These are phyloP conservation scores for Alopecurus myosuroides DNA, from an alignment of 176 grass and related monocot species.

Conservation along the genomic window DNA sequence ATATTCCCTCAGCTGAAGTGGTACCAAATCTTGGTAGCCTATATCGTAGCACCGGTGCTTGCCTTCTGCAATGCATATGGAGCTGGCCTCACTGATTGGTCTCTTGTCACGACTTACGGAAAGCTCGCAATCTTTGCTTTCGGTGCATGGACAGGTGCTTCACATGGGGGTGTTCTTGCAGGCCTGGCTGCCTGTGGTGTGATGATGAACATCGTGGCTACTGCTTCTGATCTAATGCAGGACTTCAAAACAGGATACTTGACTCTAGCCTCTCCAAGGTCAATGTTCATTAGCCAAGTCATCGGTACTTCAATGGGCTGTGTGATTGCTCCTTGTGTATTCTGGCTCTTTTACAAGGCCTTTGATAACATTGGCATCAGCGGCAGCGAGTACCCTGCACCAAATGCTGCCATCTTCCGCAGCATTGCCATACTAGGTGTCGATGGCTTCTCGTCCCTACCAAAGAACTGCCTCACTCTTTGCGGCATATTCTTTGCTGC, in stretches of 20 bases:
- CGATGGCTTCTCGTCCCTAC: conserved; percentile 25
- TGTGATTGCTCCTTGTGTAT: conserved; percentile 27
- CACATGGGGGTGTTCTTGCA: conserved; percentile 23
- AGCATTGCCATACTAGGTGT: conserved; percentile 21
- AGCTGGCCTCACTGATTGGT: conserved; percentile 33
- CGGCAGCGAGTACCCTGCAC: conserved; percentile 17
- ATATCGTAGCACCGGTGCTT: conserved; percentile 19
- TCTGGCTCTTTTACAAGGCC: conserved; percentile 33
- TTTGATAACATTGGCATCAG: conserved; percentile 12
- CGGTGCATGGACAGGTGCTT: conserved; percentile 17
- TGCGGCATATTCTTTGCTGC: conserved; percentile 1
- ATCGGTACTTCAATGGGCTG: conserved; percentile 30
- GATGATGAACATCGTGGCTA: conserved; percentile 32
- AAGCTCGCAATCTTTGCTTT: conserved; percentile 30
- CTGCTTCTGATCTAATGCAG: conserved; percentile 28
- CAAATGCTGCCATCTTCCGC: conserved; percentile 24
- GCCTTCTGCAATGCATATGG: conserved; percentile 39
- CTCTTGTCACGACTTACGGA: conserved; percentile 23
- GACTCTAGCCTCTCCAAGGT: conserved; percentile 26
- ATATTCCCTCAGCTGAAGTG: conserved; percentile 39
- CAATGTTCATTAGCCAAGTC: conserved; percentile 35
- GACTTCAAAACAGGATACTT: conserved; percentile 34
- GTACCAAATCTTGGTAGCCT: conserved; percentile 36
- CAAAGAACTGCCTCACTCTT: conserved; percentile 22
- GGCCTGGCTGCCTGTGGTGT: conserved; percentile 27